phyloP scores from a whole-genome alignment of 495 filamentous ascomycete species.

The Tuber melanosporum region DNA sequence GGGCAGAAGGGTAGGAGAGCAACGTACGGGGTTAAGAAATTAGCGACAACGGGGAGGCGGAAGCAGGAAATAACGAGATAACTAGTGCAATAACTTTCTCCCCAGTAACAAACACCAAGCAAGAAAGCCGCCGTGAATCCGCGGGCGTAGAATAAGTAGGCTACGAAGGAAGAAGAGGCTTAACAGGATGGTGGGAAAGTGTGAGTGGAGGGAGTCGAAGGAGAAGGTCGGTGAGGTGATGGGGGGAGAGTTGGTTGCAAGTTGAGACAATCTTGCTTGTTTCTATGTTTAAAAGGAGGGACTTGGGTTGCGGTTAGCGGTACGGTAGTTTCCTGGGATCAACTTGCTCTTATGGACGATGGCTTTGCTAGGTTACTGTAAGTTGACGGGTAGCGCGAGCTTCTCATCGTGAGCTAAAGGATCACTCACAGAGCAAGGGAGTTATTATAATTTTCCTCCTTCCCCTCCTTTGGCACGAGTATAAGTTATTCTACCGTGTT shows the following conservation, averaged over 20 bases:
- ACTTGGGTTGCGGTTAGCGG: not conserved
- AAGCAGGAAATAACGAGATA: not conserved
- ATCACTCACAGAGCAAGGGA: not conserved
- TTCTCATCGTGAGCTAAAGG: not conserved
- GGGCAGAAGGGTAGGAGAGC: slow-evolving; percentile 2
- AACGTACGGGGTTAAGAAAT: not conserved
- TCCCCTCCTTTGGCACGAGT: not conserved
- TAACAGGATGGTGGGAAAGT: not conserved
- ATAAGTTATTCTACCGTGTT: not conserved
- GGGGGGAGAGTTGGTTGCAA: not conserved
- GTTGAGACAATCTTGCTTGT: not conserved
- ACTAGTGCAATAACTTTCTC: not conserved
- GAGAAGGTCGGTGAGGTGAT: not conserved
- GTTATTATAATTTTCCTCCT: not conserved
- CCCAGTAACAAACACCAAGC: not conserved
- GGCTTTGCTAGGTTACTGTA: not conserved
- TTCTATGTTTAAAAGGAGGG: not conserved
- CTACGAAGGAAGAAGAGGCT: not conserved
- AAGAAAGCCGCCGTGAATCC: not conserved
- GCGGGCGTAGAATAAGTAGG: not conserved
- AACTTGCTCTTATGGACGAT: not conserved
- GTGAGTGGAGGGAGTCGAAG: not conserved
- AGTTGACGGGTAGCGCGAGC: not conserved
- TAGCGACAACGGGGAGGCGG: not conserved
- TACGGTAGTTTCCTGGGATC: not conserved